These are phyloP conservation scores for Cyclotella baltica DNA, from an alignment of 108 stramenopile genomes.

Conservation along the genomic window DNA sequence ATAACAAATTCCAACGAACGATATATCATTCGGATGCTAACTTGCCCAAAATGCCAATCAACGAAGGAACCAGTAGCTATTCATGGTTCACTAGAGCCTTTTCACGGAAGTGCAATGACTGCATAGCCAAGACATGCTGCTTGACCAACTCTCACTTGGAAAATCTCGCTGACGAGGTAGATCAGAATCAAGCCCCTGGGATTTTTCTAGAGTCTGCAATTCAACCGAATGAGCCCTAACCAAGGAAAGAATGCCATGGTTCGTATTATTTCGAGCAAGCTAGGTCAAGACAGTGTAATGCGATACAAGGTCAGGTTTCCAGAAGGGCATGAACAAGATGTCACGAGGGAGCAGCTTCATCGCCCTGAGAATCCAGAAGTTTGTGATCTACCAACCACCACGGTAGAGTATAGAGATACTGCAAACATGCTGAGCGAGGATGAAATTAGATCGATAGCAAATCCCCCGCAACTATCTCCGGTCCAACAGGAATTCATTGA, in stretches of 20 bases:
- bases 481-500: constrained; percentile 9
- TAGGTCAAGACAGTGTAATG: neutral
- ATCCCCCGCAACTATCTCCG: neutral
- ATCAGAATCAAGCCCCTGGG: neutral
- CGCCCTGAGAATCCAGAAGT: neutral
- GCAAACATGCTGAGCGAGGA: neutral
- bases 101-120: neutral
- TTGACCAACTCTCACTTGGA: neutral
- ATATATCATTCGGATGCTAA: constrained; percentile 1
- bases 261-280: neutral
- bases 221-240: neutral
- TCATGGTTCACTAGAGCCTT: constrained; percentile 4
- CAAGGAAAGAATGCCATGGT: neutral
- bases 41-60: constrained; percentile 18
- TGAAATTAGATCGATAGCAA: neutral
- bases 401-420: neutral
- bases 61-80: neutral
- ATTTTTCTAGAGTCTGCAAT: constrained; percentile 1
- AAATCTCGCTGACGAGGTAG: neutral
- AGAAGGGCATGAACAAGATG: neutral
- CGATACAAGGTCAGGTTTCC: neutral
- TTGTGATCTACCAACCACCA: neutral
- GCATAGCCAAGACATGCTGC: neutral
- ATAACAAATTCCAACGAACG: neutral
- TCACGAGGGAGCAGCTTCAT: neutral